Evolutionary conservation across 306 rosid species (phyloP), one percentile per base, ranked within the genome.

Genomic region (Begonia loranthoides): DNA sequence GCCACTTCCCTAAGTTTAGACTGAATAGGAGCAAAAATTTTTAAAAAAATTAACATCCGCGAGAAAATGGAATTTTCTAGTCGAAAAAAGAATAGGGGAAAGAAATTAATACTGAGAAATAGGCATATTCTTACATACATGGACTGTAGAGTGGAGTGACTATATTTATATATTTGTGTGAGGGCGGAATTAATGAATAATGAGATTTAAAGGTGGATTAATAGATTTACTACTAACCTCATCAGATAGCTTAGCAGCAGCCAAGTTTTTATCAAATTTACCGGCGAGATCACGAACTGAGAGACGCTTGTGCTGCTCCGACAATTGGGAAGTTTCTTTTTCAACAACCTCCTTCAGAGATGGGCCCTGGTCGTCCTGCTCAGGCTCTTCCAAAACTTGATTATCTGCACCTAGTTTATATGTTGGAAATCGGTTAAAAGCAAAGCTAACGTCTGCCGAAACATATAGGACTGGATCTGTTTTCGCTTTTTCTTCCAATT

Each of bases 281-380:
- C 79, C 71, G 15, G 97, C 97, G 69, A 90, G 95, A 58, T 90
- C 97, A 11, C 95, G 97, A 66, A 90, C 95, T 13, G 97, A 90
- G 71, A 90, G 82, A 45, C 94, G 94, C 66, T 90, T 85, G 77
- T 85, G 84, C 75, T 90, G 95, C 57, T 82, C 92, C 9, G 79
- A 72, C 66, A 90, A 77, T 66, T 78, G 71, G 51, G 76, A 54
- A 52, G 87, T 78, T 72, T 90, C 95, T 66, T 72, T 60, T 59
- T 82, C 87, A 52, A 90, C 79, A 55, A 85, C 83, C 60, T 82
- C 86, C 69, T 75, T 85, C 63, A 82, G 69, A 9, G 92, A 60
- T 17, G 95, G 97, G 41, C 87, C 85, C 19, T 64, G 76, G 40
- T 66, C 69, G 55, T 66, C 87, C 75, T 76, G 87, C 57, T 65